Conservation (phyloP, 805 yeast species). For the Myxozyma kluyveri region DNA sequence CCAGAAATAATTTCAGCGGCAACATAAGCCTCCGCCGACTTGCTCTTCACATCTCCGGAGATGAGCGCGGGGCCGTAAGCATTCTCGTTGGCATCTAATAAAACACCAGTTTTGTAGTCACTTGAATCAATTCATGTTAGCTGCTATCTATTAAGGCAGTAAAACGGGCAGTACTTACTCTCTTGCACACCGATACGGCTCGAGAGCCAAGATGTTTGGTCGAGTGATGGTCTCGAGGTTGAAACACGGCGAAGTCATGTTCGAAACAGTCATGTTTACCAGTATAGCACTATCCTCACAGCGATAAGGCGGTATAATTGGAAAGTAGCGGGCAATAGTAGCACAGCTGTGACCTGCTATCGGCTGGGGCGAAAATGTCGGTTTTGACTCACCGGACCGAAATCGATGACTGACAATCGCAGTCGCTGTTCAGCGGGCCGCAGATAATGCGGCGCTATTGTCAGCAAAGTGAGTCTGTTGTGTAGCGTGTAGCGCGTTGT, state of each 20-base stretch:
- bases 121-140: conserved; percentile 28
- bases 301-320: too few relatives aligned
- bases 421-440: too few relatives aligned
- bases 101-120: conserved; percentile 82
- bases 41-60: not conserved
- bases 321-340: too few relatives aligned
- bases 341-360: too few relatives aligned
- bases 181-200: conserved; percentile 95
- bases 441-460: not conserved
- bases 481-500: not conserved
- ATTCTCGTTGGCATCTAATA: conserved; percentile 94
- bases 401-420: too few relatives aligned
- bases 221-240: conserved; percentile 55
- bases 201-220: conserved; percentile 77
- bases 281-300: too few relatives aligned
- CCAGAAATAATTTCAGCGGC: conserved; percentile 51
- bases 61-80: conserved; percentile 80
- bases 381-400: too few relatives aligned
- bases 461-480: not conserved
- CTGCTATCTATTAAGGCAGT: not conserved
- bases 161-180: conserved; percentile 46
- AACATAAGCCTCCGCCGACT: conserved; percentile 16
- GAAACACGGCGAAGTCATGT: conserved; percentile 26
- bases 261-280: conserved; percentile 19
- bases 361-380: too few relatives aligned